Percentiles rank a stretch among this genome's conserved stretches.
Evolutionary conservation across 176 grass and related monocot species (phyloP).

Genomic region (barley (Hordeum vulgare)): DNA sequence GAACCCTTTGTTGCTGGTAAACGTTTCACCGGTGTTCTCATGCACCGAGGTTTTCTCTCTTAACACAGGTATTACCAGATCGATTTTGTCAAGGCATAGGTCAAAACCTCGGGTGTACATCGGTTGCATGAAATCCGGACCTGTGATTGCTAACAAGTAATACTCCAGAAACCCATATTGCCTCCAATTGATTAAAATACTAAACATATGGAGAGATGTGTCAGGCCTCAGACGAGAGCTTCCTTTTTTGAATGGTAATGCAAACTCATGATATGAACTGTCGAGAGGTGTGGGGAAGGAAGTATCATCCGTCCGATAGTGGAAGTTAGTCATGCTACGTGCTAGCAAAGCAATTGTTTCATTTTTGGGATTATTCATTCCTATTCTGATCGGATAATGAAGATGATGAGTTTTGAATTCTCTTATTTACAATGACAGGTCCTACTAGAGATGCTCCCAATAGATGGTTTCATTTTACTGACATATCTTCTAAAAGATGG

Average conservation of each 20-base stretch:
- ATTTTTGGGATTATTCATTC: not conserved
- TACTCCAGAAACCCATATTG: not conserved
- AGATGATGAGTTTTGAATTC: not conserved
- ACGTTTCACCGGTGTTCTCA: not conserved
- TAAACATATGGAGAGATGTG: not conserved
- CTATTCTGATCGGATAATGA: not conserved
- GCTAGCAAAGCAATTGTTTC: not conserved
- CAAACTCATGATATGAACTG: not conserved
- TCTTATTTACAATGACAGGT: not conserved
- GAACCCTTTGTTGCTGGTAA: not conserved
- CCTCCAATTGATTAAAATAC: not conserved
- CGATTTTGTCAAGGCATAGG: constrained; percentile 48
- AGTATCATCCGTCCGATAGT: not conserved
- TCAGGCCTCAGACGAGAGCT: not conserved
- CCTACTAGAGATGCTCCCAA: not conserved
- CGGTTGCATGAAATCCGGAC: constrained; percentile 82
- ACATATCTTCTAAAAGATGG: not conserved
- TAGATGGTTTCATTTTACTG: not conserved
- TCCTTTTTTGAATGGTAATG: not conserved
- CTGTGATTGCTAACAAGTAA: constrained; percentile 62
- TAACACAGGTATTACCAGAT: constrained; percentile 45
- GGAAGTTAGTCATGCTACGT: not conserved
- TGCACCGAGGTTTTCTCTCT: not conserved
- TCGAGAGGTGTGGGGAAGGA: not conserved
- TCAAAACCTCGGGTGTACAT: constrained; percentile 60